phyloP scores from a whole-genome alignment of 1,284 basidiomycete species.

The Meira miltonrushii region DNA sequence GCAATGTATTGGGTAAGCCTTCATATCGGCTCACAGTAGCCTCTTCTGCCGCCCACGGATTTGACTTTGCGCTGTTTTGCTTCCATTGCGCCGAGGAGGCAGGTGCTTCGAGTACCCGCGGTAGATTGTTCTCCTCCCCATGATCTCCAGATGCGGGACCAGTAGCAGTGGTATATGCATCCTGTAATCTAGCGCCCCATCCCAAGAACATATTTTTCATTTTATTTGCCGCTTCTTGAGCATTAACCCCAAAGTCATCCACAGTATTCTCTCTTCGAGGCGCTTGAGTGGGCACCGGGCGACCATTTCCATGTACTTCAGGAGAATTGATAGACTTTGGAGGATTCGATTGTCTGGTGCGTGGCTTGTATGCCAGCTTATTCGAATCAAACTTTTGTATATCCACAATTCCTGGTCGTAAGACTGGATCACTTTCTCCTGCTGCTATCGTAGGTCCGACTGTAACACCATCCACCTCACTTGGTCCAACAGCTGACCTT shows the following conservation, averaged over 20 bases:
- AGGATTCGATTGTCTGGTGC: background rate
- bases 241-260: background rate
- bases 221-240: slow-evolving; percentile 6
- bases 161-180: slow-evolving; percentile 10
- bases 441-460: background rate
- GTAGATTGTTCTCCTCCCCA: background rate
- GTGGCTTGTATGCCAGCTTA: background rate
- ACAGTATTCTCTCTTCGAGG: background rate
- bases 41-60: too few relatives aligned
- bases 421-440: slow-evolving; percentile 1
- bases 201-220: slow-evolving; percentile 15
- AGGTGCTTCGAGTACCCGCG: too few relatives aligned
- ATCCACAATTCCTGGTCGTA: slow-evolving; percentile 3
- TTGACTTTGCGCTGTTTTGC: too few relatives aligned
- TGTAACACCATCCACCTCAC: slow-evolving; percentile 2
- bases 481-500: background rate
- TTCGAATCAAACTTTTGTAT: background rate
- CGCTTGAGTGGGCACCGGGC: background rate
- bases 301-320: background rate
- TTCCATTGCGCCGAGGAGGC: too few relatives aligned
- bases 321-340: background rate
- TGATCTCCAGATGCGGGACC: background rate
- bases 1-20: too few relatives aligned
- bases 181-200: slow-evolving; percentile 8
- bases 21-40: too few relatives aligned